Conservation (phyloP, 2,329 filamentous ascomycete genomes). For the Colletotrichum sublineola region DNA sequence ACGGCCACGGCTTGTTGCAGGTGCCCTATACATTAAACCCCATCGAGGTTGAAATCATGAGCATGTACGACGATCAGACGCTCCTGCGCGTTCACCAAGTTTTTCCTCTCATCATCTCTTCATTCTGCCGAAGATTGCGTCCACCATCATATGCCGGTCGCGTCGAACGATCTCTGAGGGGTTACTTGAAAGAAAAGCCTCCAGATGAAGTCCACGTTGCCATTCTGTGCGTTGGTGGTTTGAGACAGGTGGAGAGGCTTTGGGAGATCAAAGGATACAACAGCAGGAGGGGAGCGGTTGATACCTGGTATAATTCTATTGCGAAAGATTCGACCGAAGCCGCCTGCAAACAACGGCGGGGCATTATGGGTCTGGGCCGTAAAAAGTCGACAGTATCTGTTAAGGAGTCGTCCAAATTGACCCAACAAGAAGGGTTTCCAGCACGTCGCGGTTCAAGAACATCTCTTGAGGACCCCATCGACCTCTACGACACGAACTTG, state of each 20-base stretch:
- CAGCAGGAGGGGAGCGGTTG: conserved; percentile 68
- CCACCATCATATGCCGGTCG: conserved; percentile 75
- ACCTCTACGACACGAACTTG: conserved; percentile 41
- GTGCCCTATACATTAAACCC: conserved; percentile 73
- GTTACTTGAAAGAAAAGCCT: conserved; percentile 73
- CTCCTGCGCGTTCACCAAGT: conserved; percentile 73
- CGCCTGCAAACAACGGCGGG: conserved; percentile 62
- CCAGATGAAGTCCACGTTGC: conserved; percentile 73
- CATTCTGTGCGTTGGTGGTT: conserved; percentile 70
- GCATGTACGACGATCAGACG: conserved; percentile 74
- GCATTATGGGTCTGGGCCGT: conserved; percentile 66
- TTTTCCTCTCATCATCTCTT: conserved; percentile 74
- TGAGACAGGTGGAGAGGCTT: conserved; percentile 73
- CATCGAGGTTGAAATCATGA: conserved; percentile 73
- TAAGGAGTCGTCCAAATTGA: conserved; percentile 48
- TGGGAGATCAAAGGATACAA: conserved; percentile 79
- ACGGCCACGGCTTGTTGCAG: conserved; percentile 63
- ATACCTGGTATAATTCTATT: conserved; percentile 69
- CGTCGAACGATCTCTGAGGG: conserved; percentile 72
- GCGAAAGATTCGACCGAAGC: conserved; percentile 59
- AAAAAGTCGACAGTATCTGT: conserved; percentile 66
- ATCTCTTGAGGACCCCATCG: conserved; percentile 20
- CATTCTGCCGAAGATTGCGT: conserved; percentile 72
- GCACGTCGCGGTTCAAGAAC: conserved; percentile 23
- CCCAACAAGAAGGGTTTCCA: conserved; percentile 35